Conservation (phyloP, 306 rosid genomes). For the Echinosophora koreensis region DNA sequence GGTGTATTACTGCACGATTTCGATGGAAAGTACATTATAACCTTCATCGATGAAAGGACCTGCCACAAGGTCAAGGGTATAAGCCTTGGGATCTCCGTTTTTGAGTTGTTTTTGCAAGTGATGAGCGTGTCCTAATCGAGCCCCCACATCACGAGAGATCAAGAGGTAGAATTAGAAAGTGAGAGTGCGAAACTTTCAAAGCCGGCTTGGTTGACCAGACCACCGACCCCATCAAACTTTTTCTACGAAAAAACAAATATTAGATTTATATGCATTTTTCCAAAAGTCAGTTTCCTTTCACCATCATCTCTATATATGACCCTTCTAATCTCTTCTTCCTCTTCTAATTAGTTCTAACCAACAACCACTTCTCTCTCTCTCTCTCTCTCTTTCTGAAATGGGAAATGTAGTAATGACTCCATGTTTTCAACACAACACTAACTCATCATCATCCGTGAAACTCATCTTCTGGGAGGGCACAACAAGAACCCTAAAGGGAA, state of each 20-base stretch:
- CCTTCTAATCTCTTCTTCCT: slow-evolving; percentile 10
- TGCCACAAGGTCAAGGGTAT: slow-evolving; percentile 27
- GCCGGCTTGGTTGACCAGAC: slow-evolving; percentile 92
- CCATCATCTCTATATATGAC: slow-evolving; percentile 39
- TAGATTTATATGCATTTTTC: slow-evolving; percentile 40
- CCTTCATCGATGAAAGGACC: too few species aligned
- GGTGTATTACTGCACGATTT: too few species aligned
- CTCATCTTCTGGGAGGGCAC: slow-evolving; percentile 69
- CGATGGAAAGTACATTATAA: too few species aligned
- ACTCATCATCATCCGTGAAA: slow-evolving; percentile 45
- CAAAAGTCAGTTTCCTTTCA: slow-evolving; percentile 63
- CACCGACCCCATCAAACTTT: slow-evolving; percentile 62
- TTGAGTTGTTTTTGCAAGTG: slow-evolving; percentile 15
- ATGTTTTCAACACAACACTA: slow-evolving; percentile 49
- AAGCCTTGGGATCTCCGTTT: slow-evolving; percentile 19
- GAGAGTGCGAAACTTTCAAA: slow-evolving; percentile 54
- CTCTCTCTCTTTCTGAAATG: slow-evolving; percentile 39
- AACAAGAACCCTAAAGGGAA: slow-evolving; percentile 56
- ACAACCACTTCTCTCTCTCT: neutral
- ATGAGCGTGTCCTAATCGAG: slow-evolving; percentile 16
- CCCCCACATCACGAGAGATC: neutral
- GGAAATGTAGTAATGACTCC: slow-evolving; percentile 67
- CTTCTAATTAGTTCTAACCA: neutral
- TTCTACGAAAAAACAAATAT: neutral
- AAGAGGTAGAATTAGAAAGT: neutral